Conservation (phyloP, 192 early-diverging fungal species). For the Chytriomyces hyalinus region DNA sequence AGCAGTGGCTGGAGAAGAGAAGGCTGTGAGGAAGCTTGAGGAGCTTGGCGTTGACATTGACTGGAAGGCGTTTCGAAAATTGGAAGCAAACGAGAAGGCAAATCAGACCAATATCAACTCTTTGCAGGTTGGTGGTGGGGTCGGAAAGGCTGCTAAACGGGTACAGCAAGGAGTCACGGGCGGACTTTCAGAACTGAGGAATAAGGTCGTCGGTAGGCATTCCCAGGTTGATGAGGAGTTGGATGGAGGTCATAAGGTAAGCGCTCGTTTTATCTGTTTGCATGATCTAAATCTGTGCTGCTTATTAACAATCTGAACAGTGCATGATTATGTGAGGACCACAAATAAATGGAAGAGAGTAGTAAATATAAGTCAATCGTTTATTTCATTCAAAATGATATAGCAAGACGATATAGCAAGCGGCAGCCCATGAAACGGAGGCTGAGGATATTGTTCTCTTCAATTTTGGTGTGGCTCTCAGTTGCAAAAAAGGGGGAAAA, state of each 20-base stretch:
- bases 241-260: constrained; percentile 30
- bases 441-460: too few relatives aligned
- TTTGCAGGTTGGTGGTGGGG: constrained; percentile 10
- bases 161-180: constrained; percentile 2
- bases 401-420: not conserved
- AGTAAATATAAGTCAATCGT: not conserved
- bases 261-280: too few relatives aligned
- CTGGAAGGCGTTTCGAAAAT: constrained; percentile 23
- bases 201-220: not conserved
- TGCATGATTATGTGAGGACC: constrained; percentile 30
- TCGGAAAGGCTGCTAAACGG: not conserved
- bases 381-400: not conserved
- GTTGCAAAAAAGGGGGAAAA: too few relatives aligned
- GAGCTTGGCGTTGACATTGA: constrained; percentile 33
- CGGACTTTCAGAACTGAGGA: not conserved
- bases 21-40: constrained; percentile 40
- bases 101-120: not conserved
- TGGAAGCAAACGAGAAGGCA: not conserved
- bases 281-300: too few relatives aligned
- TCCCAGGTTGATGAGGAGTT: constrained; percentile 34
- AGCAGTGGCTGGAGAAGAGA: constrained; percentile 41
- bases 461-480: too few relatives aligned
- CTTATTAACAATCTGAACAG: not conserved
- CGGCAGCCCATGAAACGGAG: too few relatives aligned
- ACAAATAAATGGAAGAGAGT: not conserved